Conservation (phyloP, 345 rosid species). For the Nasturtium officinale region DNA sequence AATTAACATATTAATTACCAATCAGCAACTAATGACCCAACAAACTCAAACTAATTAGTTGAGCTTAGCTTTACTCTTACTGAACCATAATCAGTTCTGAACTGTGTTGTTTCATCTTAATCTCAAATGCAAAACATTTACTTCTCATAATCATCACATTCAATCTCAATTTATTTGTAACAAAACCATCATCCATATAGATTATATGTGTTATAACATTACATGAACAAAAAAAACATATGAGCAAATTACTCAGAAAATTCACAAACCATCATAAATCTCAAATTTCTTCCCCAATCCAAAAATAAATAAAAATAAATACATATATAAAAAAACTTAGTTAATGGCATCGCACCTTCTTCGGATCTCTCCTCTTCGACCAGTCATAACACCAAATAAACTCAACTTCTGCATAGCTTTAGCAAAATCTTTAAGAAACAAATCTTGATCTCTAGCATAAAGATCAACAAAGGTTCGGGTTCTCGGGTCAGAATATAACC, state of each 20-base stretch:
- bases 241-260: constrained; percentile 20
- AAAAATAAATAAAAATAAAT: no score
- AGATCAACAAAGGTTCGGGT: constrained; percentile 67
- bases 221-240: constrained; percentile 5
- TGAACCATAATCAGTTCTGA: not conserved
- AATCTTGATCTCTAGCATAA: constrained; percentile 66
- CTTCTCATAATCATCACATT: not conserved
- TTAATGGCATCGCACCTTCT: constrained; percentile 87
- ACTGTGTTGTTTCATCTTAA: not conserved
- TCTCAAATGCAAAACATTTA: not conserved
- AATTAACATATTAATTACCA: no score
- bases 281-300: constrained; percentile 17
- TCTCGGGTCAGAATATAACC: constrained; percentile 53
- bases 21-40: not conserved
- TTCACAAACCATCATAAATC: constrained; percentile 22
- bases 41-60: not conserved
- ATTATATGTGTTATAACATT: constrained; percentile 28
- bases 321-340: constrained; percentile 30
- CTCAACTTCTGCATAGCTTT: constrained; percentile 86
- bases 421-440: constrained; percentile 70
- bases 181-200: not conserved
- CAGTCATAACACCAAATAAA: constrained; percentile 68
- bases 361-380: constrained; percentile 87
- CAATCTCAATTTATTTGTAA: not conserved
- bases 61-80: not conserved